A percentile compares a stretch with the other conserved stretches of the same genome.
phyloP scores from a whole-genome alignment of 106 monocot species.

The Platanthera guangdongensis region DNA sequence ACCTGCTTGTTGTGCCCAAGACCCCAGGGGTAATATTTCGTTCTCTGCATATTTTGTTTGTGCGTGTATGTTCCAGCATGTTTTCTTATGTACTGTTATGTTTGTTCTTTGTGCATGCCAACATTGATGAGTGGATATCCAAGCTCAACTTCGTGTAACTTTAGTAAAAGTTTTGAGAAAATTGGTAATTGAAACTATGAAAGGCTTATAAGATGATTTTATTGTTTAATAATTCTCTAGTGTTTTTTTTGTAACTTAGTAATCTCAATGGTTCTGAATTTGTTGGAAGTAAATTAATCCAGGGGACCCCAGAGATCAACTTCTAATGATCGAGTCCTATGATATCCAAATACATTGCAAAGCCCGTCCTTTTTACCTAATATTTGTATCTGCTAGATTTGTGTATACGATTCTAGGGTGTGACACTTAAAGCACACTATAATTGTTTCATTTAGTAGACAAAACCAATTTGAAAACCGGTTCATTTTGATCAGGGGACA shows the following conservation, averaged over 20 bases:
- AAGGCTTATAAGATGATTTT: not conserved
- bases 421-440: too few species aligned
- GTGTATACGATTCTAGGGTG: too few species aligned
- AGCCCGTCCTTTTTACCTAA: not conserved
- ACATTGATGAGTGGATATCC: not conserved
- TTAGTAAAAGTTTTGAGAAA: not conserved
- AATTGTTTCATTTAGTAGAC: not conserved
- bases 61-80: not conserved
- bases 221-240: not conserved
- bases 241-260: not conserved
- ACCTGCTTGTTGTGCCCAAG: conserved; percentile 70
- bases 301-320: not conserved
- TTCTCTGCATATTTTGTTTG: not conserved
- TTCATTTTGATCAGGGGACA: not conserved
- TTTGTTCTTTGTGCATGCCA: not conserved
- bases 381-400: too few species aligned
- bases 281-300: not conserved
- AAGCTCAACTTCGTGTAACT: not conserved
- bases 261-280: not conserved
- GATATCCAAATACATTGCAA: not conserved
- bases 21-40: conserved; percentile 36
- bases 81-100: not conserved
- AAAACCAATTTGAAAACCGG: not conserved
- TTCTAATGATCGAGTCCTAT: not conserved
- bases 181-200: not conserved